Conservation (phyloP, 202 grass and related monocot genomes). For the Musa balbisiana region DNA sequence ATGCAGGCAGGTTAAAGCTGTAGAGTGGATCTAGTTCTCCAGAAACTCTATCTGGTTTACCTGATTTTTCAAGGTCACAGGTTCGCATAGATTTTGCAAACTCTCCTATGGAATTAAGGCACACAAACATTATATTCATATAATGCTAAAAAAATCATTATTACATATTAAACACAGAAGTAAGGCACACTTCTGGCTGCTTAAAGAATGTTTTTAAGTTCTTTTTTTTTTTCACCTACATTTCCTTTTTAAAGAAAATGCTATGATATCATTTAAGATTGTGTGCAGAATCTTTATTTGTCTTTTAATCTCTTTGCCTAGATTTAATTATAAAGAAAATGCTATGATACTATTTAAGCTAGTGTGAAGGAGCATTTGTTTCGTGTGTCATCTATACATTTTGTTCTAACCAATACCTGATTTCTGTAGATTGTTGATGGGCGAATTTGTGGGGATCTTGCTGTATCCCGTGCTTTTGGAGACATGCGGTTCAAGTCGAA, state of each 20-base stretch:
- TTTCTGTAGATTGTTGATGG: conserved; percentile 69
- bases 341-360: neutral
- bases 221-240: neutral
- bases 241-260: neutral
- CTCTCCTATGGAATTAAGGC: too few relatives aligned
- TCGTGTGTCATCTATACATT: conserved; percentile 10
- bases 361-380: neutral
- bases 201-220: neutral
- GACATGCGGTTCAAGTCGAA: conserved; percentile 88
- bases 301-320: neutral
- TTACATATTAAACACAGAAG: neutral
- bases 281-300: neutral
- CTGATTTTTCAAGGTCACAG: too few relatives aligned
- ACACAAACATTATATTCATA: too few relatives aligned
- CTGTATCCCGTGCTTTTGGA: conserved; percentile 93
- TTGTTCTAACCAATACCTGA: neutral
- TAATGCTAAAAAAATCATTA: too few relatives aligned
- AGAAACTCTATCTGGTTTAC: too few relatives aligned
- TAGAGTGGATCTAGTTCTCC: too few relatives aligned
- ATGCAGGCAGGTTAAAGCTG: too few relatives aligned
- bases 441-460: conserved; percentile 95
- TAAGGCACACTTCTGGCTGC: neutral
- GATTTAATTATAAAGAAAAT: neutral
- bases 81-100: too few relatives aligned
- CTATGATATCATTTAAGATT: neutral